Evolutionary conservation across 441 rosid genomes (phyloP).

Genomic region (Pelargonium myrrhifolium): DNA sequence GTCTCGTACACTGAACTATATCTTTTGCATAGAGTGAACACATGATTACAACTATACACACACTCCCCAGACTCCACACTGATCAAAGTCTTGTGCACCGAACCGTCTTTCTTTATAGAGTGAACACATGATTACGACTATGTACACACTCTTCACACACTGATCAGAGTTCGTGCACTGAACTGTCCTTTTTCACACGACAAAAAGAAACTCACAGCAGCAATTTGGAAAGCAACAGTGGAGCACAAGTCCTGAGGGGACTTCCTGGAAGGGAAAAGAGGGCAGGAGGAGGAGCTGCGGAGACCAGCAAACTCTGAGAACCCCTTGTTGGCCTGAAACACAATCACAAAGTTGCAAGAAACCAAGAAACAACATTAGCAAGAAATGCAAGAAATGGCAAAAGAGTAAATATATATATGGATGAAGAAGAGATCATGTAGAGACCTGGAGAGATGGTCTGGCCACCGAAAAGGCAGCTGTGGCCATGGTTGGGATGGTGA

Average conservation of each 20-base stretch:
- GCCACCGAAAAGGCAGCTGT: constrained; percentile 86
- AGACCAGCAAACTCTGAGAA: constrained; percentile 76
- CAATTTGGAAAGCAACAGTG: constrained; percentile 61
- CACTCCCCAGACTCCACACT: no score
- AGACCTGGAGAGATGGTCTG: constrained; percentile 83
- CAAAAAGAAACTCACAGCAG: constrained; percentile 50
- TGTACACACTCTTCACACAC: no score
- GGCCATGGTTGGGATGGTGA: constrained; percentile 43
- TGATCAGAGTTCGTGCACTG: no score
- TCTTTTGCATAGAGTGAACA: no score
- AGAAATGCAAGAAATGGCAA: neutral
- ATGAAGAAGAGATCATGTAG: neutral
- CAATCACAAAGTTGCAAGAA: neutral
- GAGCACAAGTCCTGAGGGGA: constrained; percentile 66
- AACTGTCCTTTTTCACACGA: neutral
- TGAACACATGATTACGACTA: no score
- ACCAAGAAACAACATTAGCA: constrained; percentile 6
- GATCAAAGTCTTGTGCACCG: no score
- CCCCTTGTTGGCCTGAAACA: constrained; percentile 30
- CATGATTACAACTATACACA: no score
- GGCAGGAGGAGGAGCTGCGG: constrained; percentile 45
- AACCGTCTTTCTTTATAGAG: no score
- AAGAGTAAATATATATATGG: neutral
- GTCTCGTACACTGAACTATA: no score
- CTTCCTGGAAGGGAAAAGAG: constrained; percentile 56